Conservation (phyloP, 1,139 yeast genomes). For the Debaryomyces fabryi region DNA sequence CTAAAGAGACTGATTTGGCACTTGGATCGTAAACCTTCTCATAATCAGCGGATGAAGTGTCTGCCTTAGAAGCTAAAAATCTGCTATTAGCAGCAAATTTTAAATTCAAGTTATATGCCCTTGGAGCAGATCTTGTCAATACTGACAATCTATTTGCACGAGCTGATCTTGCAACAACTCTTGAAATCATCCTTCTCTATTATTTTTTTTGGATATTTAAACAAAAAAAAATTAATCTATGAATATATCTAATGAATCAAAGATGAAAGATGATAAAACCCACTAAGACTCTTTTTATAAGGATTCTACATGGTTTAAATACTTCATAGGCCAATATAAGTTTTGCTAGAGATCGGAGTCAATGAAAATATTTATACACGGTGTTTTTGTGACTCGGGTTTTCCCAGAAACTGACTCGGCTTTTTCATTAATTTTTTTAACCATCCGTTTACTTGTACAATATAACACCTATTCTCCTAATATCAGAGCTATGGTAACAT, state of each 20-base stretch:
- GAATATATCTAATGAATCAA: conserved; percentile 3
- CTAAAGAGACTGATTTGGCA: conserved; percentile 27
- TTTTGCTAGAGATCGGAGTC: not conserved
- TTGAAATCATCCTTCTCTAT: conserved; percentile 6
- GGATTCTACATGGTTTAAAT: conserved; percentile 3
- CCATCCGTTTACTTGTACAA: not conserved
- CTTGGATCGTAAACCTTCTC: conserved; percentile 42
- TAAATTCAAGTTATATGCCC: not conserved
- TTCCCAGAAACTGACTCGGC: conserved; percentile 1
- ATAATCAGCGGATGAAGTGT: conserved; percentile 51
- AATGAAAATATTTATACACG: not conserved
- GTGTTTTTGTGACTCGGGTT: conserved; percentile 2
- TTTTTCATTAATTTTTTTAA: not conserved
- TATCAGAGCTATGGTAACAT: not conserved
- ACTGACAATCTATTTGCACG: conserved; percentile 4
- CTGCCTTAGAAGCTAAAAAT: conserved; percentile 37
- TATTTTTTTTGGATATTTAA: not conserved
- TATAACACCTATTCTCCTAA: not conserved
- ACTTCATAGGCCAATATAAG: not conserved
- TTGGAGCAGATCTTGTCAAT: conserved; percentile 4
- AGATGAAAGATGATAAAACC: not conserved
- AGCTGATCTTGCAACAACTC: conserved; percentile 8
- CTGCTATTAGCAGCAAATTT: conserved; percentile 11
- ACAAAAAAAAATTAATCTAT: conserved; percentile 4
- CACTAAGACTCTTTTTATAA: not conserved